Evolutionary conservation across 495 filamentous ascomycete species (phyloP).

Genomic region (Xylaria scruposa): DNA sequence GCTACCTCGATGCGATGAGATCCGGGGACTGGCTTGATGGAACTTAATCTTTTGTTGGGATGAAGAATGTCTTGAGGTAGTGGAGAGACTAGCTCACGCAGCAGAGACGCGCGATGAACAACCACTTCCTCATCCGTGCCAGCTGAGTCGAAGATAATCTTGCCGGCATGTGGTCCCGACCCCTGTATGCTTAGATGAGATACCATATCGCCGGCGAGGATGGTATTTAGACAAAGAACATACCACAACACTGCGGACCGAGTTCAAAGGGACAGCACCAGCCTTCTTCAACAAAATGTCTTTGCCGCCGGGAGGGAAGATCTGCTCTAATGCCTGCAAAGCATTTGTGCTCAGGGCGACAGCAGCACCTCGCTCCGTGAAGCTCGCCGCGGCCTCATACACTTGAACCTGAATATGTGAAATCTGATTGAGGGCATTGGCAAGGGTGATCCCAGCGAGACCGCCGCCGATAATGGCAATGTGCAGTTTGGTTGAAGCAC

Average conservation of each 20-base stretch:
- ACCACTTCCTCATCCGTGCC: conserved; percentile 19
- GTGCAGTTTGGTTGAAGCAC: background rate
- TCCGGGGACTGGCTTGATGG: background rate
- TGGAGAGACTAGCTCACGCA: conserved; percentile 25
- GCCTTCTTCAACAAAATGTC: background rate
- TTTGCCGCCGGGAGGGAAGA: conserved; percentile 7
- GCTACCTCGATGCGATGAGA: background rate
- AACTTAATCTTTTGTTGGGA: conserved; percentile 13
- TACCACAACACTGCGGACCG: conserved; percentile 18
- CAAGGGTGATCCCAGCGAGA: conserved; percentile 18
- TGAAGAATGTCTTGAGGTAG: conserved; percentile 21
- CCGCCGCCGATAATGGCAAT: conserved; percentile 20
- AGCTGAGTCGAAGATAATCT: conserved; percentile 21
- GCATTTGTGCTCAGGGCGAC: conserved; percentile 31
- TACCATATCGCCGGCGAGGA: background rate
- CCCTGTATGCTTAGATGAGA: conserved; percentile 14
- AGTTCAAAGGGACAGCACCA: conserved; percentile 10
- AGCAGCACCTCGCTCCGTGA: conserved; percentile 37
- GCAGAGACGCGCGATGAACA: conserved; percentile 27
- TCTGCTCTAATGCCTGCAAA: conserved; percentile 12
- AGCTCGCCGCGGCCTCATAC: conserved; percentile 32
- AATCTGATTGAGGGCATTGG: conserved; percentile 30
- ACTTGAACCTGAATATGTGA: conserved; percentile 34
- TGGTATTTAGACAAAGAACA: background rate
- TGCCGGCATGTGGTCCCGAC: conserved; percentile 19